Evolutionary conservation across 2,329 filamentous ascomycete genomes (phyloP), one percentile per base, ranked within the genome.

Genomic region (Sarocladiaceae sp.): DNA sequence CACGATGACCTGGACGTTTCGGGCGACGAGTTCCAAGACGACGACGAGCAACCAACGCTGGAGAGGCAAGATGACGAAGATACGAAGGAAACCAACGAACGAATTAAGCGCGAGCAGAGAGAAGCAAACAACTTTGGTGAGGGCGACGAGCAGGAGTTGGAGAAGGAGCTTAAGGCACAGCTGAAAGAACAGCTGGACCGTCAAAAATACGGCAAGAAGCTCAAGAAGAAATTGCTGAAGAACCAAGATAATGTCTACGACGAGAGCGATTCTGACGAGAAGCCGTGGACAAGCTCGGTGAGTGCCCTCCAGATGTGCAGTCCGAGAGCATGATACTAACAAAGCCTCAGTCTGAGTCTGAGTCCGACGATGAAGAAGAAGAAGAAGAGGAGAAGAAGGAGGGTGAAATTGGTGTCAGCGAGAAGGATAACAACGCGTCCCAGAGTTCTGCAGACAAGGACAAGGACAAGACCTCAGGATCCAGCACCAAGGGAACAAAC

Each of bases 231-330:
- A 10, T 73, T 97, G 10, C 82, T 84, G 54, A 91, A 86, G 65
- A 78, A 87, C 43, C 93, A 96, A 64, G 85, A 88, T 62, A 87
- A 94, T 53, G 83, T 81, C 52, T 85, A 93, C 50, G 95, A 95
- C 58, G 86, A 87, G 55, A 85, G 81, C 51, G 86, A 88, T 35
- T 72, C 69, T 6, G 65, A 72, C 39, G 61, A 65, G 10, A 65
- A 67, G 12, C 64, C 64, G 20, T 67, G 64, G 64, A 64, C 56
- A 42, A 65, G 61, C 43, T 66, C 63, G 31, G 64, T 66, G 59
- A 51, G 57, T 42, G 10, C 16, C 7, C 21, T 13, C 13, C 11
- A 15, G 20, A 9, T 23, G 13, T 29, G 26, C 26, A 29, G 11
- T 35, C 33, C 33, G 33, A 35, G 20, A 12, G 16, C 18, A 32